Conservation (phyloP, 345 rosid species). For the Viola odorata region DNA sequence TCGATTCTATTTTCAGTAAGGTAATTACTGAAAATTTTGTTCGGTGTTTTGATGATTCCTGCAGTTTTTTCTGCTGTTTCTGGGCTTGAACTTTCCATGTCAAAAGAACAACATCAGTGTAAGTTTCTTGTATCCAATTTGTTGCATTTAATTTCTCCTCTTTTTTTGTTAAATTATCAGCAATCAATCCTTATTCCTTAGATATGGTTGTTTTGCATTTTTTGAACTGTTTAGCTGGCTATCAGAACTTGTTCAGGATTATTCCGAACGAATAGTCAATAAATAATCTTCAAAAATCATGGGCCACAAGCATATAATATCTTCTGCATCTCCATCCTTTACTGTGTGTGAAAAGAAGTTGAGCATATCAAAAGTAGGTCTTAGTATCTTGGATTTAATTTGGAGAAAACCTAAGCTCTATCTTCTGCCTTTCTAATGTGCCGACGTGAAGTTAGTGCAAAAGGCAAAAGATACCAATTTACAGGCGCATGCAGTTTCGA, state of each 20-base stretch:
- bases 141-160: no score
- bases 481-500: conserved; percentile 18
- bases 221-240: no score
- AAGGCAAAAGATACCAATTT: conserved; percentile 22
- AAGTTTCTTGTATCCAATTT: background rate
- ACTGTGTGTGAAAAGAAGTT: no score
- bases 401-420: conserved; percentile 4
- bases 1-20: background rate
- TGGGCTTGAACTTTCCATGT: conserved; percentile 29
- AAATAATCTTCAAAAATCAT: no score
- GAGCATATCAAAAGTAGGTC: no score
- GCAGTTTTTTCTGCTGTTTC: conserved; percentile 37
- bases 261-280: no score
- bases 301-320: no score
- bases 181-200: no score
- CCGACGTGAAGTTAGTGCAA: conserved; percentile 17
- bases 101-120: conserved; percentile 23
- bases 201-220: no score
- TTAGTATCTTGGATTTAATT: background rate
- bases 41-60: background rate
- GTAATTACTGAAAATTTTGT: background rate
- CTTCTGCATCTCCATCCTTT: no score
- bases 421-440: conserved; percentile 1
- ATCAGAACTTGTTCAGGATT: no score
- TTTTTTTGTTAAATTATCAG: no score